These are phyloP conservation scores for Breynia disticha DNA, from an alignment of 441 rosid genomes.

Conservation along the genomic window DNA sequence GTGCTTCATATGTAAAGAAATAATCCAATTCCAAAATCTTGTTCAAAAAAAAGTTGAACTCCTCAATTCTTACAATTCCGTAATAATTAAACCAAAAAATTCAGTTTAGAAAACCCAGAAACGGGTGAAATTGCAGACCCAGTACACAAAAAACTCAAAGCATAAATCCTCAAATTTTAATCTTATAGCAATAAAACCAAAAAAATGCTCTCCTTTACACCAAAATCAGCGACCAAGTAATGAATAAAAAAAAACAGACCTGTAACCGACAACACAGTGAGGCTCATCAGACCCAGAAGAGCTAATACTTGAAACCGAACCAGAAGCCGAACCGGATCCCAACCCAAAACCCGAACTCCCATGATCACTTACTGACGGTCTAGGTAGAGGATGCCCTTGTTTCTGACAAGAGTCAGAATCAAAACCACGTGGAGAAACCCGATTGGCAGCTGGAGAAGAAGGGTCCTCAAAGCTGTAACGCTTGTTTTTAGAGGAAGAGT, in stretches of 20 bases:
- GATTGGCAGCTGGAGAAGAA: conserved; percentile 10
- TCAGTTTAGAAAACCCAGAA: no score
- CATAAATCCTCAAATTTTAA: no score
- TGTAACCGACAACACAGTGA: conserved; percentile 32
- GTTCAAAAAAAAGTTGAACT: no score
- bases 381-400: conserved; percentile 63
- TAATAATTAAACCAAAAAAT: no score
- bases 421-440: conserved; percentile 48
- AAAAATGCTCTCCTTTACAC: no score
- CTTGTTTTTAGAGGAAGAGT: no score
- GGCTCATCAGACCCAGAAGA: conserved; percentile 72
- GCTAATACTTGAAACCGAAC: conserved; percentile 64
- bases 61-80: no score
- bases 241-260: conserved; percentile 27
- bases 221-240: neutral
- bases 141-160: no score
- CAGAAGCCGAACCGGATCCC: conserved; percentile 44
- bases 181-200: no score
- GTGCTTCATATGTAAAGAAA: no score
- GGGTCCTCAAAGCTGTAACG: neutral
- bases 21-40: no score
- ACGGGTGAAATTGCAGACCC: no score
- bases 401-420: conserved; percentile 53
- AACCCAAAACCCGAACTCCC: conserved; percentile 25
- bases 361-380: conserved; percentile 47